Base-by-base conservation (phyloP, 176 grass and related monocot species). In the Aegilops speltoides region DNA sequence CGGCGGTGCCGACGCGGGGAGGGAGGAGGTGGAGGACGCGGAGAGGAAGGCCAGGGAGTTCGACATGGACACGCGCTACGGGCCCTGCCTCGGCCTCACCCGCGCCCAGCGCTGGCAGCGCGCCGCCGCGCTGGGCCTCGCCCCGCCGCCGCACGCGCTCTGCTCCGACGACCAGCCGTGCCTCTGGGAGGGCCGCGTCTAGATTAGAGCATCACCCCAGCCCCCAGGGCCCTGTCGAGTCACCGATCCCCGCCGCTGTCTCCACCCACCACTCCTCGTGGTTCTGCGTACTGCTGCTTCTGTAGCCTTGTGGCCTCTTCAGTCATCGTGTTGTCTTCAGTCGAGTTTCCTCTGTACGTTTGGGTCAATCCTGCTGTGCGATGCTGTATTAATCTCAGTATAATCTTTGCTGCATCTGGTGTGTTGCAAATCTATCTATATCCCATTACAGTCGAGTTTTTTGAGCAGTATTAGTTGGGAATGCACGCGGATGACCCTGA, bases 21-120 rank as follows among this genome's bases (percentile, higher is more conserved):
- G 22, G 71, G 71, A 73, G 11, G 70, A 46, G 3, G 3, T 1
- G 23, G 69, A 73, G 41, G 14, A 29, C 72, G 28, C 41, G 72
- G 72, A 88, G 88, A 52, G 85, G 76, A 85, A 64, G 71, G 85
- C 54, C 20, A 28, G 90, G 80, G 80, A 85, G 86, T 95, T 95
- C 90, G 93, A 95, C 86, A 64, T 95, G 90, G 93, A 92, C 88
- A 95, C 87, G 88, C 85, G 88, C 70, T 95, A 92, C 83, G 93
- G 93, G 17, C 93, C 93, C 46, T 95, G 93, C 90, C 77, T 95
- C 68, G 93, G 90, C 24, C 77, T 95, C 88, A 89, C 79, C 71
- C 86, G 93, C 43, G 78, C 68, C 73, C 86, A 89, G 83, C 90
- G 90, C 29, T 92, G 90, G 88, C 86, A 80, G 38, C 90, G 93